Percentiles rank a stretch among this genome's conserved stretches.
These are phyloP conservation scores for Erysimum cheiri DNA, from an alignment of 441 rosid species.

Conservation along the genomic window DNA sequence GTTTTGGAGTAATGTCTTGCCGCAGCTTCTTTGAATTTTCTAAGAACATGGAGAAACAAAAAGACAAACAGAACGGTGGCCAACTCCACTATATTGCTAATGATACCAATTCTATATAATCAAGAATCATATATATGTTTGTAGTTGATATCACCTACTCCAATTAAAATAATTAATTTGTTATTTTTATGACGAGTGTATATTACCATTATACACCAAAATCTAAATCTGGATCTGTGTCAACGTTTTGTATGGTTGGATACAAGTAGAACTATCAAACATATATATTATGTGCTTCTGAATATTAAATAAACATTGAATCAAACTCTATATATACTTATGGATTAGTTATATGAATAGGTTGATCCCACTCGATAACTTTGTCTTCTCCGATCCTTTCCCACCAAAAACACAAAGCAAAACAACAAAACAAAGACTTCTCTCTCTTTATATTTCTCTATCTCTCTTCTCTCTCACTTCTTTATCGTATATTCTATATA, in stretches of 20 bases:
- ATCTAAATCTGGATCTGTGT: conserved; percentile 51
- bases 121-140: conserved; percentile 26
- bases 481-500: conserved; percentile 27
- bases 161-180: conserved; percentile 13
- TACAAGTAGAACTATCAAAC: conserved; percentile 23
- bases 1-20: no score
- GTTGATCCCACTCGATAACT: conserved; percentile 40
- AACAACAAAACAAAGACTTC: conserved; percentile 29
- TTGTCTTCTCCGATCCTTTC: conserved; percentile 59
- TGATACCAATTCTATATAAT: conserved; percentile 12
- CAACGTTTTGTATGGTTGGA: conserved; percentile 33
- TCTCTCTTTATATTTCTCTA: conserved; percentile 40
- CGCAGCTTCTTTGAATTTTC: no score
- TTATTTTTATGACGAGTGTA: no score
- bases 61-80: conserved; percentile 38
- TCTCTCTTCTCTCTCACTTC: conserved; percentile 35
- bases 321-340: not conserved
- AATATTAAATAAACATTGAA: conserved; percentile 13
- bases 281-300: not conserved
- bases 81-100: conserved; percentile 35
- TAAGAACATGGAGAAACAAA: conserved; percentile 29
- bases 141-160: conserved; percentile 36
- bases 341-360: conserved; percentile 25
- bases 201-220: conserved; percentile 37
- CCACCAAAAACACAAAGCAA: conserved; percentile 39